phyloP scores from a whole-genome alignment of 2,329 filamentous ascomycete genomes.

The Setomelanomma holmii region DNA sequence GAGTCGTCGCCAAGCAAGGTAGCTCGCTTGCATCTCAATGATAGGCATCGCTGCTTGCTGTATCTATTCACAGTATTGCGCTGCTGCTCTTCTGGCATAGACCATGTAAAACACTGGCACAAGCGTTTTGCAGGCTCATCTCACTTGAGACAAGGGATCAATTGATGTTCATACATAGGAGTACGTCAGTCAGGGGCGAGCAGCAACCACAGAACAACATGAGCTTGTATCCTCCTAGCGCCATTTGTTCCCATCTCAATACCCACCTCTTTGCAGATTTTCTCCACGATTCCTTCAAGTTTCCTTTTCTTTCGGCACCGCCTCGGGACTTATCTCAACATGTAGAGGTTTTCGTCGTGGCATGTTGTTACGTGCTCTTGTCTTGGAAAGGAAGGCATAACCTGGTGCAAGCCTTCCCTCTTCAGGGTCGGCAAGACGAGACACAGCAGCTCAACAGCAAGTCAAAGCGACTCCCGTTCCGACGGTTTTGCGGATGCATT shows the following conservation, averaged over 20 bases:
- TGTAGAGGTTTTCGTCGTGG: not conserved
- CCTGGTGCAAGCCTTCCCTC: constrained; percentile 9
- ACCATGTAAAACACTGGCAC: not conserved
- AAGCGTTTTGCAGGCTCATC: not conserved
- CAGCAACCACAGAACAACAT: not conserved
- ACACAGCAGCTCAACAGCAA: constrained; percentile 13
- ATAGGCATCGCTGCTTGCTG: not conserved
- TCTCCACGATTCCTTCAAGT: not conserved
- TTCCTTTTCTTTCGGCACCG: too few relatives aligned
- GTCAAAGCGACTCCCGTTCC: constrained; percentile 1
- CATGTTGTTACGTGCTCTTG: constrained; percentile 1
- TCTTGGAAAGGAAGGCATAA: constrained; percentile 2
- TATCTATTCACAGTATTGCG: too few relatives aligned
- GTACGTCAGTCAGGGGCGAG: not conserved
- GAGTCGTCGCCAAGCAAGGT: not conserved
- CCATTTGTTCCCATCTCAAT: not conserved
- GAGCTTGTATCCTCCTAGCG: not conserved
- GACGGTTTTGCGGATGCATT: constrained; percentile 1
- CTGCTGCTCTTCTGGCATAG: not conserved
- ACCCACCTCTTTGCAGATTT: not conserved
- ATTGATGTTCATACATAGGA: not conserved
- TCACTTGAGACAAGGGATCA: not conserved
- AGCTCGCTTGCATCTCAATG: not conserved
- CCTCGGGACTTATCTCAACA: too few relatives aligned
- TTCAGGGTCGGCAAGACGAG: constrained; percentile 2